Base-by-base conservation (phyloP, 2,329 filamentous ascomycete species). In the Penicillium sp. region DNA sequence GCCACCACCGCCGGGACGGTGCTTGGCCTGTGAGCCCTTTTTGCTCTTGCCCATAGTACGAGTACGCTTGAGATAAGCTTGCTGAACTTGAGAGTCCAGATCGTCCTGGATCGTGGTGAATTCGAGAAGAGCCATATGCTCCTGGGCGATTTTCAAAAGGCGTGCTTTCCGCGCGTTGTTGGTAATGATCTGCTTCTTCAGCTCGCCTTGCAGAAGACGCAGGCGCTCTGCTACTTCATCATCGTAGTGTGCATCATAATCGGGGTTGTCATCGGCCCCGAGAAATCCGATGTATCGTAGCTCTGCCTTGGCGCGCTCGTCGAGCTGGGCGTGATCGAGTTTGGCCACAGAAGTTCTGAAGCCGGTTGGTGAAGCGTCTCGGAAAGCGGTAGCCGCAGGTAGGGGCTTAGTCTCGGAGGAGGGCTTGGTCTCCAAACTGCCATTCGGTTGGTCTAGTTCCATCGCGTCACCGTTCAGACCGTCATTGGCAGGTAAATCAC, bases 81-180 rank as follows among this genome's bases (percentile, higher is more conserved):
- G 89, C 72, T 98, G 93, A 43, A 98, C 92, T 74, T 98, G 95
- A 43, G 88, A 88, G 80, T 99, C 95, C 22, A 99, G 87, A 74
- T 99, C 95, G 73, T 99, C 95, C 53, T 96, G 89, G 68, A 99
- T 99, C 57, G 92, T 97, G 75, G 89, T 90, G 80, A 96, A 99
- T 75, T 99, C 95, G 73, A 99, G 95, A 78, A 95, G 89, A 0
- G 95, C 95, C 86, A 99, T 94, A 65, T 92, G 88, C 74, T 96
- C 93, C 68, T 92, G 90, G 7, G 95, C 91, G 31, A 97, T 84
- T 39, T 97, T 93, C 1, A 91, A 87, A 11, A 99, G 82, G 2
- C 93, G 87, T 6, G 91, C 84, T 77, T 98, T 98, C 63, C 92
- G 90, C 5, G 94, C 92, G 41, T 93, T 94, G 74, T 99, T 99